Conservation (phyloP, 371 early-diverging fungal genomes). For the Ecytonucleospora hepatopenaei region DNA sequence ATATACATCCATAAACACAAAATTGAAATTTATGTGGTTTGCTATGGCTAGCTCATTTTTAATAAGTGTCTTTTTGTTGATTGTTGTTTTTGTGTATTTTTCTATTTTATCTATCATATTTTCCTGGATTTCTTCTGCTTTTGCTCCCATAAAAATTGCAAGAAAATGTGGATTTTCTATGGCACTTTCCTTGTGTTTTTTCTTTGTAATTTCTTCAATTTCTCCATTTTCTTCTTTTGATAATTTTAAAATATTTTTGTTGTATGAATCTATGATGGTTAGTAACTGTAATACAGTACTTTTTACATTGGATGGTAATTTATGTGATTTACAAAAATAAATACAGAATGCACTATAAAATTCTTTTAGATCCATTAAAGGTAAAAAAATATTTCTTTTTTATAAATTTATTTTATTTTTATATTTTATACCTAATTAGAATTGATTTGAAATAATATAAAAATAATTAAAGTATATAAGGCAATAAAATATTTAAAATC, state of each 20-base stretch:
- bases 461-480: too few species aligned
- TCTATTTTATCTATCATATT: not conserved
- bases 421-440: too few species aligned
- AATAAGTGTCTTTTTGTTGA: not conserved
- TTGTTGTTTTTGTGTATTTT: not conserved
- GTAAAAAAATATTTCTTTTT: not conserved
- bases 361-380: not conserved
- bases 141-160: not conserved
- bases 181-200: not conserved
- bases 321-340: not conserved
- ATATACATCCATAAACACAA: conserved; percentile 6
- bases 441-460: too few species aligned
- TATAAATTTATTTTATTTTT: not conserved
- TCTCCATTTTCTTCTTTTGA: too few species aligned
- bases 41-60: not conserved
- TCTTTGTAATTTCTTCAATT: not conserved
- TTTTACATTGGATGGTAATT: conserved; percentile 25
- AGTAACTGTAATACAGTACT: conserved; percentile 25
- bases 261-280: conserved; percentile 2
- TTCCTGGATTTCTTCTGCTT: conserved; percentile 4
- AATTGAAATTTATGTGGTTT: not conserved
- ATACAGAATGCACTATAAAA: conserved; percentile 5
- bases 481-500: too few species aligned
- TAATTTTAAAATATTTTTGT: too few species aligned
- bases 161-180: not conserved